Percentiles rank a stretch among this genome's conserved stretches.
Evolutionary conservation across 768 basidiomycete species (phyloP).

Genomic region (Boletus sensibilis): DNA sequence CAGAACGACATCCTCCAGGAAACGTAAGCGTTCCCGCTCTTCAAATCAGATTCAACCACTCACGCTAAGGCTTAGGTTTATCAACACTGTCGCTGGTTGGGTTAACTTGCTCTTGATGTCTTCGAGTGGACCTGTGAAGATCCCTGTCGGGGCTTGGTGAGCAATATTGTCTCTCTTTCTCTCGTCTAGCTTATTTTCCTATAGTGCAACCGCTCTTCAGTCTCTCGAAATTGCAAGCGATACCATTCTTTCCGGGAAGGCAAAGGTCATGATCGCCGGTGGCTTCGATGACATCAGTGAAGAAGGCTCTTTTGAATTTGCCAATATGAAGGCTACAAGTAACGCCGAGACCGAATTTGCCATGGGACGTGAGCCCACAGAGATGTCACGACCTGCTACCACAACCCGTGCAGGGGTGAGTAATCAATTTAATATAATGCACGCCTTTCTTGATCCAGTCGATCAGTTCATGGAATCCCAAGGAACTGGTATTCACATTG

Average conservation of each 20-base stretch:
- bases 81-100: slow-evolving; percentile 99
- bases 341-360: slow-evolving; percentile 97
- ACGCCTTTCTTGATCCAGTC: slow-evolving; percentile 2
- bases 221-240: slow-evolving; percentile 99
- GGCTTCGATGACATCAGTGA: slow-evolving; percentile 98
- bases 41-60: slow-evolving; percentile 2
- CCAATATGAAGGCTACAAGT: slow-evolving; percentile 99
- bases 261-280: slow-evolving; percentile 98
- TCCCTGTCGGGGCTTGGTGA: slow-evolving; percentile 97
- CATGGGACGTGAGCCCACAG: slow-evolving; percentile 98
- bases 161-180: slow-evolving; percentile 20
- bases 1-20: slow-evolving; percentile 99
- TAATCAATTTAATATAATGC: slow-evolving; percentile 9
- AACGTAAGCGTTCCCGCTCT: slow-evolving; percentile 57
- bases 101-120: slow-evolving; percentile 92
- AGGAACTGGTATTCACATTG: slow-evolving; percentile 93
- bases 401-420: slow-evolving; percentile 91
- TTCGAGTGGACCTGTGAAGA: slow-evolving; percentile 97
- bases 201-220: slow-evolving; percentile 92
- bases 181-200: slow-evolving; percentile 3
- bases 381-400: slow-evolving; percentile 97
- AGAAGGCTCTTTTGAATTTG: slow-evolving; percentile 98
- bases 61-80: slow-evolving; percentile 61
- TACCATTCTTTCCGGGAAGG: slow-evolving; percentile 90
- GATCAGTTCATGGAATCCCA: slow-evolving; percentile 93